Base-by-base conservation (phyloP, 2,329 filamentous ascomycete species). In the Cladophialophora yegresii region DNA sequence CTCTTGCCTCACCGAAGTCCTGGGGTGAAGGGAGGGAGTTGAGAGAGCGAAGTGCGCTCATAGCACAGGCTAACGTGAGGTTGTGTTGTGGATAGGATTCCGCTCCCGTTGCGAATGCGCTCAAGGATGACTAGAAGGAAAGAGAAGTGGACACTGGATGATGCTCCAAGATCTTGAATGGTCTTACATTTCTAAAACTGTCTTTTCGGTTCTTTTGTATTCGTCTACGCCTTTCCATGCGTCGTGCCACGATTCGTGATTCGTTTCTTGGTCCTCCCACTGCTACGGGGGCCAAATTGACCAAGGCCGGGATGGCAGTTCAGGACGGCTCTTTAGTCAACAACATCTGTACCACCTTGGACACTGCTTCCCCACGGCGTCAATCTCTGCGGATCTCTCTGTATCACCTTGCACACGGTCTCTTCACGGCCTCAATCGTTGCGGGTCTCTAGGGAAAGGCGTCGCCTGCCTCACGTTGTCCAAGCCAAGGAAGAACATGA, bases 401-500 rank as follows among this genome's bases (percentile, higher is more conserved):
- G n/a, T n/a, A n/a, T n/a, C 8, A 28, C 13, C 36, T 7, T 43
- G 16, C 36, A n/a, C 43, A 26, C 13, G 16, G n/a, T 26, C 20
- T 58, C 16, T n/a, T 47, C 53, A 59, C 67, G 79, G 79, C 54
- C 79, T 75, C 72, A 81, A 73, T 71, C 86, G 80, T 74, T 83
- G 80, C 8, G 86, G 87, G 74, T 89, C 87, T 68, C 86, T 79
- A 32, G 87, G 86, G 77, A 88, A 89, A 72, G 87, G 72, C 70
- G 84, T 85, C 33, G 83, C 82, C 75, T 87, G 77, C 40, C 87
- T 76, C 55, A 89, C 83, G 70, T 89, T 87, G 22, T 85, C 85
- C 74, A 89, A 73, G 12, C 86, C 87, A 69, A 89, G 75, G 82
- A 85, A 89, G 74, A 88, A 84, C 79, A 86, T 85, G 63, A 89